Evolutionary conservation across 805 yeast genomes (phyloP).

Genomic region (Metschnikowia reukaufii): DNA sequence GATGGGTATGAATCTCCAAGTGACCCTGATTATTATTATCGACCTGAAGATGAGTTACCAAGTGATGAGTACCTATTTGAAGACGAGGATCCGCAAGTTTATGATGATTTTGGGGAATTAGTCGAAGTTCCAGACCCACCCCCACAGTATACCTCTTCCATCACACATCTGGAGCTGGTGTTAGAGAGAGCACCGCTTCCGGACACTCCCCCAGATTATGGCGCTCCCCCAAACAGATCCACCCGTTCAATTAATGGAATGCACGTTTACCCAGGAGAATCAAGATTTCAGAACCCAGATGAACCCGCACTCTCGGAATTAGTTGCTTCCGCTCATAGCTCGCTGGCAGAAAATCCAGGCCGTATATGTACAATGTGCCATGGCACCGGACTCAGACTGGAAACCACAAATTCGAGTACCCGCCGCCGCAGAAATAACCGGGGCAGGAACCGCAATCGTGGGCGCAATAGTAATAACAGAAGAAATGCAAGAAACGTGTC

Average conservation of each 20-base stretch:
- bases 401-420: background rate
- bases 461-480: background rate
- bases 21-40: no score
- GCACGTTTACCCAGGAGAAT: background rate
- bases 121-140: background rate
- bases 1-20: no score
- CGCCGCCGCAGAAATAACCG: background rate
- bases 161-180: background rate
- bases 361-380: background rate
- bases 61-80: background rate
- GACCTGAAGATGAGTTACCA: background rate
- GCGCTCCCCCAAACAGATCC: constrained; percentile 2
- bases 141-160: background rate
- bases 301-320: background rate
- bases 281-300: no score
- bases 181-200: background rate
- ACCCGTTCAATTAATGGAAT: background rate
- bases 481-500: background rate
- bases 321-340: background rate
- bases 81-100: background rate
- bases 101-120: background rate
- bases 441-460: background rate
- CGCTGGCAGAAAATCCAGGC: background rate
- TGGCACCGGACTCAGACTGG: background rate
- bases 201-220: constrained; percentile 1